Base-by-base conservation (phyloP, 192 early-diverging fungal genomes). In the Mortierella alpina region DNA sequence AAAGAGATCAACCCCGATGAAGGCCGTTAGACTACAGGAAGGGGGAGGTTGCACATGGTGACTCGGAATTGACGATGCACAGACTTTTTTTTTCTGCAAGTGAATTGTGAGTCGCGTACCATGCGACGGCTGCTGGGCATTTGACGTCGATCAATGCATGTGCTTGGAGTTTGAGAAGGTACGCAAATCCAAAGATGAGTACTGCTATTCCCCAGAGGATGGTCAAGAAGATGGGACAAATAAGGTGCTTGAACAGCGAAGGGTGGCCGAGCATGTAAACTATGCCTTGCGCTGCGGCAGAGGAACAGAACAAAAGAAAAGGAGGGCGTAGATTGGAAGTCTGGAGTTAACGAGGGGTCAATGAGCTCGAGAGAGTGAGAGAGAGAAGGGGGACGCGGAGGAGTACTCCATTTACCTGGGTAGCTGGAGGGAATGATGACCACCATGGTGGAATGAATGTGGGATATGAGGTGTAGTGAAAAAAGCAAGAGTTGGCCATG, bases 111-210 rank as follows among this genome's bases (percentile, higher is more conserved):
- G 23, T 20, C 17, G 20, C 42, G 42, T 66, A 79, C 91, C 91
- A 92, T 18, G 89, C 86, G 4, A 91, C 75, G 78, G 90, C 89
- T 0, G 68, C 78, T n/a, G 89, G 90, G 44, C 88, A 86, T 5
- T 84, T 68, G 9, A 48, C 84, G 2, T 45, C 15, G 17, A 87
- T 86, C 11, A 92, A 75, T 13, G 84, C 91, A 71, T 90, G 83
- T 6, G 90, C 89, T 73, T 92, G 91, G 2, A 88, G 74, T 20
- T 79, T 74, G 62, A 92, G 82, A 6, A 89, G 66, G 73, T 85
- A 88, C 5, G 83, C 85, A 66, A 92, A 90, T 5, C 84, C 78
- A 42, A 90, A 70, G 31, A 91, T 81, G 11, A 88, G 68, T 23
- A 75, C 63, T 0, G 70, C 67, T 23, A 90, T 68, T 9, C 83